Percentiles rank a stretch among this genome's conserved stretches.
Conservation (phyloP, 371 early-diverging fungal genomes). For the Synchytrium microbalum region DNA sequence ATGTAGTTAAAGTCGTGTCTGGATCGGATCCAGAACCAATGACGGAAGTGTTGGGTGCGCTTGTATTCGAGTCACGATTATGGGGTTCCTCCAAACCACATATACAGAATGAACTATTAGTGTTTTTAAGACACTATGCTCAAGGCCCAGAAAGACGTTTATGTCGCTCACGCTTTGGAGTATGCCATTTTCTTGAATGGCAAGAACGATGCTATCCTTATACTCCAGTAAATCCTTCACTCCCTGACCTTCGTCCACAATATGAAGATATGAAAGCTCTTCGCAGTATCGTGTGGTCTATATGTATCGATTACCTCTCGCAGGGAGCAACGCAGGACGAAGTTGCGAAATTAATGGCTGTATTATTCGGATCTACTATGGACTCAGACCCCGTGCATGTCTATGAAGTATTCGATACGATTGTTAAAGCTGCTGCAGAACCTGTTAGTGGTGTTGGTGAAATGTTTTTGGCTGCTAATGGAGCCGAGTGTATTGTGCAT, state of each 20-base stretch:
- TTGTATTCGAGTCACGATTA: slow-evolving; percentile 37
- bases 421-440: neutral
- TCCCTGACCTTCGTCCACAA: neutral
- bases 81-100: slow-evolving; percentile 32
- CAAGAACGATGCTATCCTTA: slow-evolving; percentile 37
- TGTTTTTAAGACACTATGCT: slow-evolving; percentile 26
- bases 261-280: neutral
- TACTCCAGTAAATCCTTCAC: neutral
- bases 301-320: neutral
- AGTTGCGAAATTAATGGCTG: neutral
- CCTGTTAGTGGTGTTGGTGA: neutral
- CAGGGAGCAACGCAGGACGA: neutral
- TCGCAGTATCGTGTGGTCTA: neutral
- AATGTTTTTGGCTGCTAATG: neutral
- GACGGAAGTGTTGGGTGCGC: slow-evolving; percentile 16
- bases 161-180: slow-evolving; percentile 29
- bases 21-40: slow-evolving; percentile 8
- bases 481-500: neutral
- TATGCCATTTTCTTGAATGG: slow-evolving; percentile 33
- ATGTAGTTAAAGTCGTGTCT: slow-evolving; percentile 15
- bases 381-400: neutral
- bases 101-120: slow-evolving; percentile 35
- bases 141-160: slow-evolving; percentile 20
- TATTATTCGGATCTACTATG: neutral
- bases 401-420: neutral